phyloP scores from a whole-genome alignment of 176 grass and related monocot genomes.

The Poa annua region DNA sequence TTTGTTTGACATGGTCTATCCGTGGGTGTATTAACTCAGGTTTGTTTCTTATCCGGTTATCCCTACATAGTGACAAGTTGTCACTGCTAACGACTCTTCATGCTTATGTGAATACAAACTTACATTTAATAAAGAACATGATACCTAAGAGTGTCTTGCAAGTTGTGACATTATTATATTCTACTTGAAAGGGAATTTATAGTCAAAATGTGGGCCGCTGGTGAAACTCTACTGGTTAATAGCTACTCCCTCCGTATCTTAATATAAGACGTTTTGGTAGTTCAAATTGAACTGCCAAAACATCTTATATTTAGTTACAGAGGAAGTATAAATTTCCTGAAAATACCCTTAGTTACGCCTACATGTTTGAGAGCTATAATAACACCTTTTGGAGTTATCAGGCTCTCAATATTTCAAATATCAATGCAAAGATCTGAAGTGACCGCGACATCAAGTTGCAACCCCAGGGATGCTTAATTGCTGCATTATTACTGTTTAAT shows the following conservation, averaged over 20 bases:
- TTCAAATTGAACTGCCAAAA: too few relatives aligned
- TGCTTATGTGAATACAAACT: constrained; percentile 42
- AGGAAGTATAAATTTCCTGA: background rate
- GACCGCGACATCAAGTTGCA: constrained; percentile 42
- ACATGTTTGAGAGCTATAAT: background rate
- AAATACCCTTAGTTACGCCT: background rate
- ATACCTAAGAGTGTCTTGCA: constrained; percentile 37
- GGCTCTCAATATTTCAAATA: constrained; percentile 17
- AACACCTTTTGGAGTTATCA: background rate
- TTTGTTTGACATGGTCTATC: background rate
- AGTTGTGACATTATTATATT: constrained; percentile 38
- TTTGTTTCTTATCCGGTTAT: background rate
- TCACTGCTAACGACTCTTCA: constrained; percentile 29
- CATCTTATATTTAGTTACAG: too few relatives aligned
- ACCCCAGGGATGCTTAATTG: background rate
- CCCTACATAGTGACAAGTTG: background rate
- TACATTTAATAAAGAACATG: constrained; percentile 32
- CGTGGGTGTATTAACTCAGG: background rate
- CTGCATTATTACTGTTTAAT: constrained; percentile 36
- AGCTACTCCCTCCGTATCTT: too few relatives aligned
- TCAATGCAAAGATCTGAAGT: constrained; percentile 27
- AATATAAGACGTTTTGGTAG: too few relatives aligned
- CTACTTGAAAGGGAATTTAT: constrained; percentile 35
- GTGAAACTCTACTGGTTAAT: background rate
- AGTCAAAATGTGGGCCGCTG: background rate